A percentile compares a stretch with the other conserved stretches of the same genome.
Conservation (phyloP, 2,329 filamentous ascomycete genomes). For the Monilinia polystroma region DNA sequence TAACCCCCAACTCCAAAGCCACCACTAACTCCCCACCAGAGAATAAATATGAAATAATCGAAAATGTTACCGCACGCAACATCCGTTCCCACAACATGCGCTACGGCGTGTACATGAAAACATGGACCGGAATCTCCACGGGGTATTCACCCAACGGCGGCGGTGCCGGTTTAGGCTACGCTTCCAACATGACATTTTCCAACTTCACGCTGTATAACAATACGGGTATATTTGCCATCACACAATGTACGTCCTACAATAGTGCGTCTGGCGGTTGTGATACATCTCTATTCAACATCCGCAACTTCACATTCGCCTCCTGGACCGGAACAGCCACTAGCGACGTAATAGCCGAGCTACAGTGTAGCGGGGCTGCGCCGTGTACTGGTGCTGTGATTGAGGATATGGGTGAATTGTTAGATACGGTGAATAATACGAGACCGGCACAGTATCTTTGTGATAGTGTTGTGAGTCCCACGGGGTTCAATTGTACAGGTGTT, state of each 20-base stretch:
- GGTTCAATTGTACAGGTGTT: conserved; percentile 19
- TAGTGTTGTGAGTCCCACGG: not conserved
- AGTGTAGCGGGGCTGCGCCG: conserved; percentile 39
- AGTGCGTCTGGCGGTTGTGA: conserved; percentile 43
- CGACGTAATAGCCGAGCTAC: conserved; percentile 36
- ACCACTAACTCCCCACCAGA: conserved; percentile 27
- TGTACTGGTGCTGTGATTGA: conserved; percentile 11
- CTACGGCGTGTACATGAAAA: conserved; percentile 51
- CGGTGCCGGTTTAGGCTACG: conserved; percentile 52
- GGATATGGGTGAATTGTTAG: conserved; percentile 1
- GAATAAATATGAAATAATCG: conserved; percentile 49
- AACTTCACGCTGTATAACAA: conserved; percentile 17
- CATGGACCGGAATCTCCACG: conserved; percentile 53
- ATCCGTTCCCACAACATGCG: conserved; percentile 47
- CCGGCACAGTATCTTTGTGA: conserved; percentile 19
- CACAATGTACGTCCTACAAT: conserved; percentile 45
- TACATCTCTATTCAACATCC: conserved; percentile 44
- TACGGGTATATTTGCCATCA: conserved; percentile 38
- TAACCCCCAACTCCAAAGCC: too few relatives aligned
- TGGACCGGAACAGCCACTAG: conserved; percentile 29
- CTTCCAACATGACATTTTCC: conserved; percentile 12
- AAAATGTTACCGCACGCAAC: conserved; percentile 50
- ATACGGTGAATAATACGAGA: conserved; percentile 19
- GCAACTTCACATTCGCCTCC: conserved; percentile 32
- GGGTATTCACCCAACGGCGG: conserved; percentile 58